Evolutionary conservation across 805 yeast genomes (phyloP).

Genomic region (Myxozyma sirexii): DNA sequence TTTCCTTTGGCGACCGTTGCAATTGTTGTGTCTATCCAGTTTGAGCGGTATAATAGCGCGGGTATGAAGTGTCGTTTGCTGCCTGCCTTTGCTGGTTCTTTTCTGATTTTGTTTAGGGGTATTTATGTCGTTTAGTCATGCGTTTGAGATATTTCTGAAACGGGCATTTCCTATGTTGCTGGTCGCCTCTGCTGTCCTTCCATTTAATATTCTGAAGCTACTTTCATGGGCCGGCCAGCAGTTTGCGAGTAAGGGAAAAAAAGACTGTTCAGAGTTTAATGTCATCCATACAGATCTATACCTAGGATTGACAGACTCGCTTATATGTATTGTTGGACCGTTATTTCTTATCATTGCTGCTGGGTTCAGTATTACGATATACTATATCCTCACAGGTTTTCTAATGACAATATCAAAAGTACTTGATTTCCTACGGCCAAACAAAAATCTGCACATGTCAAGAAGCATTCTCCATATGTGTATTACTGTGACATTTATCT

Average conservation of each 20-base stretch:
- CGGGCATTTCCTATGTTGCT: constrained; percentile 35
- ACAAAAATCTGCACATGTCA: background rate
- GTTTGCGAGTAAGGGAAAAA: constrained; percentile 41
- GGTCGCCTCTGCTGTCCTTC: background rate
- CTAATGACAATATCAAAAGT: constrained; percentile 13
- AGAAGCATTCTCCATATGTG: background rate
- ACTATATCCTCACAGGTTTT: constrained; percentile 4
- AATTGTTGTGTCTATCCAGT: constrained; percentile 58
- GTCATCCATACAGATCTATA: constrained; percentile 62
- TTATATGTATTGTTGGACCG: constrained; percentile 44
- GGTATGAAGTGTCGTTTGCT: background rate
- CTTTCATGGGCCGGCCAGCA: background rate
- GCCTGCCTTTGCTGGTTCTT: background rate
- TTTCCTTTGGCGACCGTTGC: constrained; percentile 66
- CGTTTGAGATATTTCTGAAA: constrained; percentile 39
- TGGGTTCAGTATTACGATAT: constrained; percentile 45
- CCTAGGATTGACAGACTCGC: constrained; percentile 64
- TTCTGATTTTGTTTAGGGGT: constrained; percentile 4
- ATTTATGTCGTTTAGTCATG: constrained; percentile 26
- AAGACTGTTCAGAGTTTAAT: too few relatives aligned
- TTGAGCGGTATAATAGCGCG: constrained; percentile 46
- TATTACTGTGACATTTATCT: constrained; percentile 34
- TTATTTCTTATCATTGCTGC: constrained; percentile 53
- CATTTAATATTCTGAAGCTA: background rate
- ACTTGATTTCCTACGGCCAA: background rate